A percentile compares a stretch with the other conserved stretches of the same genome.
phyloP scores from a whole-genome alignment of 768 basidiomycete genomes.

The Brasilioporus rufonigricans region DNA sequence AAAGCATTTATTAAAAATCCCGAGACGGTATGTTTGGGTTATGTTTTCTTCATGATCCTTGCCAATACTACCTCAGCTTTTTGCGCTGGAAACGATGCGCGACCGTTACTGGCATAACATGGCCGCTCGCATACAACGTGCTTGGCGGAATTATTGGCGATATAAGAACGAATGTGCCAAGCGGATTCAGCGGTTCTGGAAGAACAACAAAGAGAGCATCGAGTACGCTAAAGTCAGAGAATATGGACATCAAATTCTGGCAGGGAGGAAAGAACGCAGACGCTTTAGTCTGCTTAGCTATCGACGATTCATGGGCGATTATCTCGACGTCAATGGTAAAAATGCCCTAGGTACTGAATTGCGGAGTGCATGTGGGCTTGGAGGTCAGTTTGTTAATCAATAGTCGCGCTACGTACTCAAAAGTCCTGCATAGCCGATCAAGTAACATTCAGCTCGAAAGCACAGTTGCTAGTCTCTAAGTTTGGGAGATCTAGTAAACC shows the following conservation, averaged over 20 bases:
- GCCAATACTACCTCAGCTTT: constrained; percentile 56
- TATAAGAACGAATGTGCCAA: constrained; percentile 94
- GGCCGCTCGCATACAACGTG: constrained; percentile 94
- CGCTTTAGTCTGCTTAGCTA: constrained; percentile 93
- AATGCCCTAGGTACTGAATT: constrained; percentile 76
- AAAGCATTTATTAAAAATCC: constrained; percentile 99
- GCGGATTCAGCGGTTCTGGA: constrained; percentile 98
- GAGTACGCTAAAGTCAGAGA: constrained; percentile 90
- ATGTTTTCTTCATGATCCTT: not conserved
- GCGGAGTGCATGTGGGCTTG: constrained; percentile 66
- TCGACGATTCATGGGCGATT: constrained; percentile 94
- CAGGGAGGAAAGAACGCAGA: constrained; percentile 88
- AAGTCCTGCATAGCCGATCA: constrained; percentile 54
- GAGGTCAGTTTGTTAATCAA: constrained; percentile 47
- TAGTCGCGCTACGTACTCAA: not conserved
- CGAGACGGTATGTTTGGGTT: constrained; percentile 68
- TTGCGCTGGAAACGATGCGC: constrained; percentile 97
- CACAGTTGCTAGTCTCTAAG: constrained; percentile 83
- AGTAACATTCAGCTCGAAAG: constrained; percentile 81
- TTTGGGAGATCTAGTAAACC: constrained; percentile 84
- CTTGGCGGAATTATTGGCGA: constrained; percentile 93
- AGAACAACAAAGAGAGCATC: constrained; percentile 92
- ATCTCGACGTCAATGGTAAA: constrained; percentile 85
- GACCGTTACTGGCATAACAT: constrained; percentile 99
- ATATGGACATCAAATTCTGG: constrained; percentile 91